phyloP scores from a whole-genome alignment of 208 protist species.

The Leishmania amazonensis region DNA sequence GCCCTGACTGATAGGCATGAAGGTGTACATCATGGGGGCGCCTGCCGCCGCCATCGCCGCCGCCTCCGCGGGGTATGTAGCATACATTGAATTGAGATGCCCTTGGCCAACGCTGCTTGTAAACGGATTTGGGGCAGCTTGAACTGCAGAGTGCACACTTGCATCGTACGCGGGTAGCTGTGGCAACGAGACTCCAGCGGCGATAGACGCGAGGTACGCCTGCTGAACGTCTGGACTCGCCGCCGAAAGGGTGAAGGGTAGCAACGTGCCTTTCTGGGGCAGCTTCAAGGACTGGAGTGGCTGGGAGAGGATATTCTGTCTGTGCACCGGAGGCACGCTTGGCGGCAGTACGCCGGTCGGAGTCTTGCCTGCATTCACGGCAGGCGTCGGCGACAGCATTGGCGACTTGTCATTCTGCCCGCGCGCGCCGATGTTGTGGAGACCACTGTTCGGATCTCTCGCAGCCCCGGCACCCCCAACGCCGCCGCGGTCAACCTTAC shows the following conservation, averaged over 20 bases:
- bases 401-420: not conserved
- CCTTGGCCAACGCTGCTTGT: not conserved
- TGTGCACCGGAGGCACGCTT: not conserved
- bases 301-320: not conserved
- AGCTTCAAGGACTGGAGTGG: not conserved
- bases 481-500: not conserved
- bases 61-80: not conserved
- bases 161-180: conserved; percentile 1
- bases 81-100: not conserved
- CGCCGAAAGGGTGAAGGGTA: not conserved
- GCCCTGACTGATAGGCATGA: not conserved
- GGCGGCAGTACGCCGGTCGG: not conserved
- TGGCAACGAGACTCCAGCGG: not conserved
- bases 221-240: not conserved
- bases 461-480: not conserved
- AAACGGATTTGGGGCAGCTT: not conserved
- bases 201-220: not conserved
- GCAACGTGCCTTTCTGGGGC: not conserved
- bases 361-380: not conserved
- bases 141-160: not conserved
- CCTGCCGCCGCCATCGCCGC: not conserved
- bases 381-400: not conserved
- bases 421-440: not conserved
- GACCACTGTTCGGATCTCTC: not conserved
- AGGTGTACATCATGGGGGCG: conserved; percentile 8